Conservation (phyloP, 139 green algal genomes). For the Volvox reticuliferus region DNA sequence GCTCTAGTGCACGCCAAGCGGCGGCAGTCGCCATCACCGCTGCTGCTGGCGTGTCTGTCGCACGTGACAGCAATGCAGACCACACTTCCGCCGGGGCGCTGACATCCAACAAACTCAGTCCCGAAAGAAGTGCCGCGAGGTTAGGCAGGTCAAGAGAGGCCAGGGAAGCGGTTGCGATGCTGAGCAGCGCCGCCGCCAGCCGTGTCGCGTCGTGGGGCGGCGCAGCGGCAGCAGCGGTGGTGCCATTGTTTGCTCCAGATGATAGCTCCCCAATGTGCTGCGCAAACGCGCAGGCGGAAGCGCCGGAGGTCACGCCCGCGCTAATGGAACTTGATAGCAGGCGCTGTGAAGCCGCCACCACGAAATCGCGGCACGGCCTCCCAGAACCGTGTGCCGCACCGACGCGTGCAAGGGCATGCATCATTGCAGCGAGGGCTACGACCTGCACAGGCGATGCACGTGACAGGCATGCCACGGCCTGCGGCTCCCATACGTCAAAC, state of each 20-base stretch:
- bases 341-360: neutral
- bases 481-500: slow-evolving; percentile 8
- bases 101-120: neutral
- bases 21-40: neutral
- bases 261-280: slow-evolving; percentile 23
- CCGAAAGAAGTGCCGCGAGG: slow-evolving; percentile 3
- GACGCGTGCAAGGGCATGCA: neutral
- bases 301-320: neutral
- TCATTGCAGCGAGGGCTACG: neutral
- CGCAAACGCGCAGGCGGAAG: slow-evolving; percentile 13
- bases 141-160: slow-evolving; percentile 26
- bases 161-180: neutral
- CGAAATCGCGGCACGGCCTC: neutral
- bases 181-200: slow-evolving; percentile 32
- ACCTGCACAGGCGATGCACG: neutral
- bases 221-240: neutral
- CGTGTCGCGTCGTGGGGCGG: neutral
- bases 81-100: slow-evolving; percentile 30
- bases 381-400: neutral
- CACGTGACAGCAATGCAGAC: slow-evolving; percentile 25
- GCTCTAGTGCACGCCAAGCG: slow-evolving; percentile 18
- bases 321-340: neutral
- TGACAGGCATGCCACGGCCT: neutral
- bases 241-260: neutral
- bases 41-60: slow-evolving; percentile 7